These are phyloP conservation scores for Astragalus membranaceus DNA, from an alignment of 306 rosid species.

Conservation along the genomic window DNA sequence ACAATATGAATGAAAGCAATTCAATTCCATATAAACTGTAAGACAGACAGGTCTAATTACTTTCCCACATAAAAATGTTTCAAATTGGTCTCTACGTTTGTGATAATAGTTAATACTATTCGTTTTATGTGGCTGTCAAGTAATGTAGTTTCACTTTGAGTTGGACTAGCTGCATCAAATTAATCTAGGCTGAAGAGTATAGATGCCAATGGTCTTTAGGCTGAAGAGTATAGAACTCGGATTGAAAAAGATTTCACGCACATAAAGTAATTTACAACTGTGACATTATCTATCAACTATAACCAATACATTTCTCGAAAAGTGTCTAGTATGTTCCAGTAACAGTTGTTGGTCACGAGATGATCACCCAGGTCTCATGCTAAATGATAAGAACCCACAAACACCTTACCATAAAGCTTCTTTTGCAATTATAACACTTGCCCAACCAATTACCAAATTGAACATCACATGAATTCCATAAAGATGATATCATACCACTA, in stretches of 20 bases:
- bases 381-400: neutral
- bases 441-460: constrained; percentile 27
- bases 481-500: neutral
- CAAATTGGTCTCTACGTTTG: too few species aligned
- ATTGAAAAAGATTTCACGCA: too few species aligned
- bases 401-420: constrained; percentile 18
- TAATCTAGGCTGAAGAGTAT: neutral
- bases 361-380: constrained; percentile 8
- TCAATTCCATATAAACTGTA: too few species aligned
- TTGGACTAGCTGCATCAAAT: neutral
- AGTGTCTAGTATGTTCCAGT: neutral
- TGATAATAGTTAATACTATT: too few species aligned
- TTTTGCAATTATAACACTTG: neutral
- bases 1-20: too few species aligned
- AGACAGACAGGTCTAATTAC: too few species aligned
- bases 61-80: too few species aligned
- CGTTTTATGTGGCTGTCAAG: too few species aligned
- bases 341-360: constrained; percentile 24
- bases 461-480: constrained; percentile 31
- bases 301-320: neutral
- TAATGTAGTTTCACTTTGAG: neutral
- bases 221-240: neutral
- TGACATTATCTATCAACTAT: too few species aligned
- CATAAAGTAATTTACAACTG: neutral
- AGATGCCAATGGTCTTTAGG: neutral